Conservation (phyloP, 345 rosid genomes). For the Euclidium syriacum region DNA sequence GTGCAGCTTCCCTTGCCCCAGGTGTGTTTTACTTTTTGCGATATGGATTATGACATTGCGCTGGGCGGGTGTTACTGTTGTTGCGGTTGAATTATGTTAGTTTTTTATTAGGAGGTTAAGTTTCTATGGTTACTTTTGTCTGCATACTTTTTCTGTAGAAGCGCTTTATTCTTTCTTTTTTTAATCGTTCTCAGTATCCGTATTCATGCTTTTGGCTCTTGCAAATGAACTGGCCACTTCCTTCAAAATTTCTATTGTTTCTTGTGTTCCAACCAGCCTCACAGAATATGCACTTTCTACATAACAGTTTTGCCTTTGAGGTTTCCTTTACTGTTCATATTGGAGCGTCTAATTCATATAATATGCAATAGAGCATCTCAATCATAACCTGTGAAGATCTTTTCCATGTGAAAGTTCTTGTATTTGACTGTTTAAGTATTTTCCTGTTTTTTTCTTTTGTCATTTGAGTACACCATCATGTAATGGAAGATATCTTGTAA, state of each 20-base stretch:
- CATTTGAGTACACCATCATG: not conserved
- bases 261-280: not conserved
- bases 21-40: slow-evolving; percentile 43
- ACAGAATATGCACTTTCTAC: not conserved
- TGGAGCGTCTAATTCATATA: not conserved
- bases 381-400: not conserved
- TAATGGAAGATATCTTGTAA: slow-evolving; percentile 23
- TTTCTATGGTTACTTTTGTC: not conserved
- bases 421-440: not conserved
- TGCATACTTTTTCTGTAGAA: not conserved
- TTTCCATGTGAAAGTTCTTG: not conserved
- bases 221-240: not conserved
- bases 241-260: not conserved
- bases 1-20: slow-evolving; percentile 94
- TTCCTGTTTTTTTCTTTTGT: not conserved
- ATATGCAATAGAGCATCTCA: not conserved
- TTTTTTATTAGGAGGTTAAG: not conserved
- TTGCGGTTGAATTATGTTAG: not conserved
- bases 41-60: slow-evolving; percentile 1
- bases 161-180: not conserved
- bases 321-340: not conserved
- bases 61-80: not conserved
- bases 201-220: not conserved
- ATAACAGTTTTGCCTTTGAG: not conserved
- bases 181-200: not conserved